These are phyloP conservation scores for Naematelia aurantialba DNA, from an alignment of 768 basidiomycete species.

Conservation along the genomic window DNA sequence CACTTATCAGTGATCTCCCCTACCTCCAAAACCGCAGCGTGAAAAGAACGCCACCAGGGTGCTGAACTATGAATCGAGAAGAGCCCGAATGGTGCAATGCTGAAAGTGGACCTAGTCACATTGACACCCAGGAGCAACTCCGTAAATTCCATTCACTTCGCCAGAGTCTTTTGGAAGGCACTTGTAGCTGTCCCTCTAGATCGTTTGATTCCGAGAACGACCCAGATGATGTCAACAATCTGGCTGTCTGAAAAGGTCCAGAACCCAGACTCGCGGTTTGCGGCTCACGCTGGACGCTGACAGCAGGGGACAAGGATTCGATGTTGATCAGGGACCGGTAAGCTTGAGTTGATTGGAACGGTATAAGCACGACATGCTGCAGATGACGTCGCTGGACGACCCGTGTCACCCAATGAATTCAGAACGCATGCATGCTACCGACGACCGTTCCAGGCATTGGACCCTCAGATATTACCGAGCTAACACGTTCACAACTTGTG, in stretches of 20 bases:
- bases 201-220: conserved; percentile 25
- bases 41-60: conserved; percentile 37
- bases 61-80: conserved; percentile 20
- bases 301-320: conserved; percentile 23
- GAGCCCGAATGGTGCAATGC: not conserved
- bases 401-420: no score
- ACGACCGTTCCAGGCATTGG: not conserved
- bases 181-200: conserved; percentile 19
- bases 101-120: conserved; percentile 27
- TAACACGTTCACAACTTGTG: not conserved
- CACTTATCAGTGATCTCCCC: no score
- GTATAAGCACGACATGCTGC: not conserved
- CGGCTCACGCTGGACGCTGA: conserved; percentile 12
- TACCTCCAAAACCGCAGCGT: no score
- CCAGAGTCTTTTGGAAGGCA: conserved; percentile 18
- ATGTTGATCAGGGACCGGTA: conserved; percentile 21
- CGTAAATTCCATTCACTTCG: conserved; percentile 20
- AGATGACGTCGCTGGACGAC: no score
- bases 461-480: not conserved
- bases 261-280: conserved; percentile 2
- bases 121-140: conserved; percentile 35
- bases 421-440: not conserved
- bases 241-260: conserved; percentile 11
- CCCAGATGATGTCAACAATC: conserved; percentile 22
- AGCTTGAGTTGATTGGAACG: not conserved